Percentiles rank a stretch among this genome's conserved stretches.
These are phyloP conservation scores for Amaranthus hypochondriacus DNA, from an alignment of 148 eudicot species.

Conservation along the genomic window DNA sequence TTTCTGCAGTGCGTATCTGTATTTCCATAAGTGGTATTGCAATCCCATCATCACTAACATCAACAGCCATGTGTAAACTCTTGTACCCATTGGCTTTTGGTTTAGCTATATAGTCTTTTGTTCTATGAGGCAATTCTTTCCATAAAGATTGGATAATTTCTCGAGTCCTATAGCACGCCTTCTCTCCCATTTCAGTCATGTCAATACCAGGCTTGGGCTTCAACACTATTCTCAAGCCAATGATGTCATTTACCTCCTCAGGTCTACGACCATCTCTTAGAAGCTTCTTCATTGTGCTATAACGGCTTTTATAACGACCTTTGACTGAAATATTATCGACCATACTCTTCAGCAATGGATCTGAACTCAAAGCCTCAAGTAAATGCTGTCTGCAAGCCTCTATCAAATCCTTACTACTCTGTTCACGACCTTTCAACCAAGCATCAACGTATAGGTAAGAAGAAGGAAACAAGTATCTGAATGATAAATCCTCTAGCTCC, in stretches of 20 bases:
- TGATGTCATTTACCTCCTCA: constrained; percentile 85
- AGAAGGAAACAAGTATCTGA: constrained; percentile 78
- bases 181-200: constrained; percentile 44
- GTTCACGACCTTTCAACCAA: constrained; percentile 85
- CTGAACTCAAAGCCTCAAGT: constrained; percentile 46
- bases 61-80: constrained; percentile 96
- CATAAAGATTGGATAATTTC: constrained; percentile 68
- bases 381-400: constrained; percentile 59
- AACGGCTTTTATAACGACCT: constrained; percentile 93
- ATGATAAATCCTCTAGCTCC: constrained; percentile 87
- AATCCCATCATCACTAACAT: constrained; percentile 61
- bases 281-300: constrained; percentile 97
- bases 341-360: constrained; percentile 47
- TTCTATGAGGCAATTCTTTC: constrained; percentile 79
- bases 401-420: constrained; percentile 58
- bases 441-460: constrained; percentile 82
- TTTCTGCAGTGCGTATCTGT: constrained; percentile 79
- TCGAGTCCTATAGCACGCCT: constrained; percentile 73
- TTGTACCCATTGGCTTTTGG: constrained; percentile 90
- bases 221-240: constrained; percentile 77
- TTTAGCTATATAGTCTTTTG: constrained; percentile 77
- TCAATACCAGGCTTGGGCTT: constrained; percentile 41
- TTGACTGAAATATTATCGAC: constrained; percentile 56
- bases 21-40: constrained; percentile 79
- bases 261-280: constrained; percentile 86